phyloP scores from a whole-genome alignment of 176 grass and related monocot species.

The Bromus sterilis region DNA sequence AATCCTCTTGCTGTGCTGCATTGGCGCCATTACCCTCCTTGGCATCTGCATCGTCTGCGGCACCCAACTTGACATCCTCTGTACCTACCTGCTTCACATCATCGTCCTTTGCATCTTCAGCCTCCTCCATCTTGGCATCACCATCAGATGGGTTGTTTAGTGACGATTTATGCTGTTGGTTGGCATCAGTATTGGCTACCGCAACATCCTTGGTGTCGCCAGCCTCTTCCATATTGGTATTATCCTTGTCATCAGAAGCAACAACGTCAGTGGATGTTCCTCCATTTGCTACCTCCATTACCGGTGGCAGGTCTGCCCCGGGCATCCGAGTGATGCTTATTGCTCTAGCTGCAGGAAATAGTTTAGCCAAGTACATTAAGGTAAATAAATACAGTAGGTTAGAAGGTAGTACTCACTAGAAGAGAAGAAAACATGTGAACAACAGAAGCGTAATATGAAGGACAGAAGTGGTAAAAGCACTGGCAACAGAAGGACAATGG shows the following conservation, averaged over 20 bases:
- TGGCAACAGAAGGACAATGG: background rate
- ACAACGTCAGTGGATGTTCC: background rate
- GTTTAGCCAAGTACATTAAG: background rate
- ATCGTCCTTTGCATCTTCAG: conserved; percentile 18
- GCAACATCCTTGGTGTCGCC: background rate
- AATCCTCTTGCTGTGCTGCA: conserved; percentile 10
- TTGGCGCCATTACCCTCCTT: conserved; percentile 11
- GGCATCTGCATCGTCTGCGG: background rate
- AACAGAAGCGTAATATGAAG: background rate
- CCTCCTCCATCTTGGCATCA: conserved; percentile 33
- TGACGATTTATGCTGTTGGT: conserved; percentile 19
- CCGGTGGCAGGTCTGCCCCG: conserved; percentile 12
- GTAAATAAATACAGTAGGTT: background rate
- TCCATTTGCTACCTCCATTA: conserved; percentile 43
- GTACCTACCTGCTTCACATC: conserved; percentile 15
- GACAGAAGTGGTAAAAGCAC: background rate
- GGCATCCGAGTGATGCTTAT: conserved; percentile 28
- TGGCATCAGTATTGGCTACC: background rate
- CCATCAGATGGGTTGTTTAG: conserved; percentile 33
- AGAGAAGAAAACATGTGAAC: background rate
- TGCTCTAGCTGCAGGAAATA: conserved; percentile 22
- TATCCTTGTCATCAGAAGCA: conserved; percentile 14
- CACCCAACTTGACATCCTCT: conserved; percentile 18
- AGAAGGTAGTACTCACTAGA: conserved; percentile 3
- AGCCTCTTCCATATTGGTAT: conserved; percentile 23